A percentile compares a stretch with the other conserved stretches of the same genome.
Conservation (phyloP, 1,284 basidiomycete species). For the Trametes pubescens region DNA sequence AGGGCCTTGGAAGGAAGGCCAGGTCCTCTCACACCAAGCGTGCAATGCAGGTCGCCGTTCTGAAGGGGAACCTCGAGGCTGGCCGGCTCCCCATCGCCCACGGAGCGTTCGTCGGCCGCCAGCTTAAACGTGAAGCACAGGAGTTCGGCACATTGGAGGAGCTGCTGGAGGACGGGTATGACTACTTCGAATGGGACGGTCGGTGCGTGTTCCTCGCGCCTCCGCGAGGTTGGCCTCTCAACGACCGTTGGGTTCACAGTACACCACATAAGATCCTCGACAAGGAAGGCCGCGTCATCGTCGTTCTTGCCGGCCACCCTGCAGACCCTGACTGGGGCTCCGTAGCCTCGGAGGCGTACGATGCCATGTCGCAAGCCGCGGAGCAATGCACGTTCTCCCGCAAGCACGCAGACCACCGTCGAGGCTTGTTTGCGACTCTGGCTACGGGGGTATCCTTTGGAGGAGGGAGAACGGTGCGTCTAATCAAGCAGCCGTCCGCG, state of each 20-base stretch:
- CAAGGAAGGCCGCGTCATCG: neutral
- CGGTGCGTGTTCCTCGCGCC: neutral
- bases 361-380: neutral
- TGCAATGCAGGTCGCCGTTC: too few species aligned
- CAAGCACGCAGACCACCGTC: neutral
- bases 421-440: neutral
- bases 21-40: too few species aligned
- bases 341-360: neutral
- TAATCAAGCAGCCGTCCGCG: too few species aligned
- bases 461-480: neutral
- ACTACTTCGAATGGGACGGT: neutral
- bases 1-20: too few species aligned
- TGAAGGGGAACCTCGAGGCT: too few species aligned
- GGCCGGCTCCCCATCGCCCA: neutral
- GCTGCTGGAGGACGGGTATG: neutral
- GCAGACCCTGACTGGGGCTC: neutral
- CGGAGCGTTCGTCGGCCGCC: neutral
- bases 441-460: conserved; percentile 2
- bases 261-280: neutral
- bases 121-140: too few species aligned
- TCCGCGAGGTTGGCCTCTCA: neutral
- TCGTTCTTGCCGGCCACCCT: neutral
- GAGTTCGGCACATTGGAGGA: neutral
- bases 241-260: neutral
- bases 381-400: neutral